These are phyloP conservation scores for Phragmites australis DNA, from an alignment of 176 grass and related monocot species.

Conservation along the genomic window DNA sequence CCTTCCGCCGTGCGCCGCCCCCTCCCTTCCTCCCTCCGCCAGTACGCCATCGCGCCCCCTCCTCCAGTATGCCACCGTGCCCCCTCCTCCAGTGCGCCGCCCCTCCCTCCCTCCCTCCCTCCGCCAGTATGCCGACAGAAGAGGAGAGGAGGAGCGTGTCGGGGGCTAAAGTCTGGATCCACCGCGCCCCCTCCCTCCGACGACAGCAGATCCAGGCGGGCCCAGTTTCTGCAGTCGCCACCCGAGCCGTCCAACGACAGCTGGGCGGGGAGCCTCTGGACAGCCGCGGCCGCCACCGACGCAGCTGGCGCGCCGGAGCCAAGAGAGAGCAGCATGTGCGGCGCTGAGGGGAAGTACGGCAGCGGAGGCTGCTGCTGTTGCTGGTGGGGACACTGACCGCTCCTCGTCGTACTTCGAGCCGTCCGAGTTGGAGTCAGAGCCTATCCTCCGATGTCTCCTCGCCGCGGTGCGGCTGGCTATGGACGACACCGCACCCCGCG, in stretches of 20 bases:
- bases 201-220: too few species aligned
- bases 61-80: too few species aligned
- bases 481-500: too few species aligned
- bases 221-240: constrained; percentile 99
- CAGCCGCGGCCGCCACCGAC: background rate
- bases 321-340: constrained; percentile 89
- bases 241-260: constrained; percentile 64
- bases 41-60: too few species aligned
- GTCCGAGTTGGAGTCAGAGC: constrained; percentile 57
- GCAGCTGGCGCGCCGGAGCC: constrained; percentile 48
- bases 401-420: constrained; percentile 63
- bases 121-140: too few species aligned
- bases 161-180: too few species aligned
- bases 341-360: constrained; percentile 59
- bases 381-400: constrained; percentile 46
- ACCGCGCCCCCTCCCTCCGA: too few species aligned
- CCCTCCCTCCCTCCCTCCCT: too few species aligned
- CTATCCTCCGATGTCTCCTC: constrained; percentile 44
- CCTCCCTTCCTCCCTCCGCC: too few species aligned
- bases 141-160: too few species aligned
- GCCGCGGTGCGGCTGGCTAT: constrained; percentile 28
- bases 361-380: constrained; percentile 43
- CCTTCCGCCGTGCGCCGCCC: too few species aligned
- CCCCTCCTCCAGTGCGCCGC: too few species aligned
- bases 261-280: constrained; percentile 28